Evolutionary conservation across 2,329 filamentous ascomycete genomes (phyloP).

Genomic region (Hypocreales sp.): DNA sequence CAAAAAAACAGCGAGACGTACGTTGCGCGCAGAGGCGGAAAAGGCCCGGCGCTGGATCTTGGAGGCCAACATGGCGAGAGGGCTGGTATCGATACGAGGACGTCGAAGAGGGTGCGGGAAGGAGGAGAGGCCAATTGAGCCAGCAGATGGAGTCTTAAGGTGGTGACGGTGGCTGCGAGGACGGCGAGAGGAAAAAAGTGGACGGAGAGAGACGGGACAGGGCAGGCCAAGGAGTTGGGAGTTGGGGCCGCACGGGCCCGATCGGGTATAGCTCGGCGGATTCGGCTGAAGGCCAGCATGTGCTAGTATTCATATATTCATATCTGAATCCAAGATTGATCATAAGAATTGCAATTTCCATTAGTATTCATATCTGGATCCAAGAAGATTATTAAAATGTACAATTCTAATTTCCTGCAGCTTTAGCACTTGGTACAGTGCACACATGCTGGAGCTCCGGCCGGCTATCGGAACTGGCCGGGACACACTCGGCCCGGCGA

Average conservation of each 20-base stretch:
- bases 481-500: too few species aligned
- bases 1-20: slow-evolving; percentile 28
- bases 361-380: too few species aligned
- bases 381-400: too few species aligned
- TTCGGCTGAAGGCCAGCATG: slow-evolving; percentile 4
- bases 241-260: too few species aligned
- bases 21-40: slow-evolving; percentile 64
- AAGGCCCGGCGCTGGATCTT: slow-evolving; percentile 64
- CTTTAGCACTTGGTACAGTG: too few species aligned
- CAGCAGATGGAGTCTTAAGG: slow-evolving; percentile 3
- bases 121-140: slow-evolving; percentile 4
- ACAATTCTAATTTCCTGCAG: too few species aligned
- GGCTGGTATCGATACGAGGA: slow-evolving; percentile 6
- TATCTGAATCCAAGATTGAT: too few species aligned
- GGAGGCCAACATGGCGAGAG: slow-evolving; percentile 54
- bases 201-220: slow-evolving; percentile 7
- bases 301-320: too few species aligned
- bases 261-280: slow-evolving; percentile 10
- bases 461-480: too few species aligned
- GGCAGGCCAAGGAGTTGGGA: slow-evolving; percentile 2
- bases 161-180: slow-evolving; percentile 7
- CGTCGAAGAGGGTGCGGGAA: slow-evolving; percentile 8
- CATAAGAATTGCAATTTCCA: too few species aligned
- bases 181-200: slow-evolving; percentile 7
- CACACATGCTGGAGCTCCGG: too few species aligned